phyloP scores from a whole-genome alignment of 2,329 filamentous ascomycete species.

The Elsinoe batatas region DNA sequence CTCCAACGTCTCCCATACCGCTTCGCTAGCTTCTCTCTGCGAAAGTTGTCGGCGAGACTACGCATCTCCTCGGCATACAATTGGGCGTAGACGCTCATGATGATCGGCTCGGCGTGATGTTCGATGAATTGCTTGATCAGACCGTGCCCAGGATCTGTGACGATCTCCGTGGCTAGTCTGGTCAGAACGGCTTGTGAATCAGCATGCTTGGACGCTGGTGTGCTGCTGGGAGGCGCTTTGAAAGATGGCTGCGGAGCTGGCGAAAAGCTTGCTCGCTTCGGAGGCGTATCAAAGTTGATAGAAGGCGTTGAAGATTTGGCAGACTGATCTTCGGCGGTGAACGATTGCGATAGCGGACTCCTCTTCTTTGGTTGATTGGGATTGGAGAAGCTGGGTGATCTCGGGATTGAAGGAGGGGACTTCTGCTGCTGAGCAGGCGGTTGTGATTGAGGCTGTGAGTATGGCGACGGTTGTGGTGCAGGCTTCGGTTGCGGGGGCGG shows the following conservation, averaged over 20 bases:
- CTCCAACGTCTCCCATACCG: constrained; percentile 32
- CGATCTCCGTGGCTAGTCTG: constrained; percentile 29
- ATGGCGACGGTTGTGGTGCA: background rate
- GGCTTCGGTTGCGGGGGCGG: background rate
- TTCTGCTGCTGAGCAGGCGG: background rate
- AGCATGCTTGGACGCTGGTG: constrained; percentile 8
- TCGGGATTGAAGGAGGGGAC: constrained; percentile 6
- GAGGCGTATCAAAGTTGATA: constrained; percentile 6
- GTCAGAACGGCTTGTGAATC: constrained; percentile 24
- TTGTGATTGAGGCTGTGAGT: background rate
- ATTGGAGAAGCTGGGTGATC: constrained; percentile 14
- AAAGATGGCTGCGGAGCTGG: constrained; percentile 12
- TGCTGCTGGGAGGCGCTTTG: background rate
- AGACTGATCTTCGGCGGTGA: constrained; percentile 17
- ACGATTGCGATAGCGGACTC: constrained; percentile 27
- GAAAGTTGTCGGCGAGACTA: constrained; percentile 24
- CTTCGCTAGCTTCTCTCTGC: constrained; percentile 24
- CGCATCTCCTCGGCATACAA: constrained; percentile 24
- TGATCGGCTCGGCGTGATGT: constrained; percentile 27
- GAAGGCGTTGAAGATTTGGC: background rate
- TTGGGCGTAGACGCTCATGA: constrained; percentile 26
- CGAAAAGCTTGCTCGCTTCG: constrained; percentile 12
- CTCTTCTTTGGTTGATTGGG: constrained; percentile 23
- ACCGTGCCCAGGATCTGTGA: constrained; percentile 31
- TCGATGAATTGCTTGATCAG: constrained; percentile 38